Conservation (phyloP, 176 grass and related monocot genomes). For the Eragrostis curvula region DNA sequence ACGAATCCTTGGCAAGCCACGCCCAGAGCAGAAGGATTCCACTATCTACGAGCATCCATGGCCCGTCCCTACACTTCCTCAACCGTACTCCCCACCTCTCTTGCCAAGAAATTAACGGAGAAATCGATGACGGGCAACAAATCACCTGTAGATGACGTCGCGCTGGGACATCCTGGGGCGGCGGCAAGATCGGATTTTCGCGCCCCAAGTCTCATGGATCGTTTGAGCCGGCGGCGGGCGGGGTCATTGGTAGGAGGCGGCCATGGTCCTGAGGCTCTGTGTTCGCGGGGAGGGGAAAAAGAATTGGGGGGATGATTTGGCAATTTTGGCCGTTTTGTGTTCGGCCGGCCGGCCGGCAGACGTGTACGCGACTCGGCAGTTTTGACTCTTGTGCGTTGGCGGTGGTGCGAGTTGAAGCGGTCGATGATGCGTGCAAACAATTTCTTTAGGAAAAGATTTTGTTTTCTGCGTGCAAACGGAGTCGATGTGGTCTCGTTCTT, state of each 20-base stretch:
- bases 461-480: not conserved
- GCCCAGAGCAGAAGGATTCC: not conserved
- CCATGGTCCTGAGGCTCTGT: conserved; percentile 18
- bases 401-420: not conserved
- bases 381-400: not conserved
- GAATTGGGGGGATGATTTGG: conserved; percentile 35
- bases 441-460: not conserved
- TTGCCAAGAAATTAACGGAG: not conserved
- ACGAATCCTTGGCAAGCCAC: conserved; percentile 11
- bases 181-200: conserved; percentile 35
- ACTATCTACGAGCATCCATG: not conserved
- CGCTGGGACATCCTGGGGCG: conserved; percentile 69
- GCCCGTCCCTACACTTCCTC: not conserved
- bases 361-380: conserved; percentile 25
- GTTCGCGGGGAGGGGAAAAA: conserved; percentile 29
- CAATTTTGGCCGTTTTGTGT: conserved; percentile 39
- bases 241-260: not conserved
- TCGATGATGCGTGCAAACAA: not conserved
- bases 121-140: not conserved
- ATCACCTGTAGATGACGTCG: conserved; percentile 72
- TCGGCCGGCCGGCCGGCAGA: not conserved
- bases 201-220: conserved; percentile 54
- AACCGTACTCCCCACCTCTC: not conserved
- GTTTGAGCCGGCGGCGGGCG: not conserved
- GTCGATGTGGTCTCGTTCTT: not conserved